Evolutionary conservation across 1,284 basidiomycete species (phyloP).

Genomic region (Violaceomyces palustris): DNA sequence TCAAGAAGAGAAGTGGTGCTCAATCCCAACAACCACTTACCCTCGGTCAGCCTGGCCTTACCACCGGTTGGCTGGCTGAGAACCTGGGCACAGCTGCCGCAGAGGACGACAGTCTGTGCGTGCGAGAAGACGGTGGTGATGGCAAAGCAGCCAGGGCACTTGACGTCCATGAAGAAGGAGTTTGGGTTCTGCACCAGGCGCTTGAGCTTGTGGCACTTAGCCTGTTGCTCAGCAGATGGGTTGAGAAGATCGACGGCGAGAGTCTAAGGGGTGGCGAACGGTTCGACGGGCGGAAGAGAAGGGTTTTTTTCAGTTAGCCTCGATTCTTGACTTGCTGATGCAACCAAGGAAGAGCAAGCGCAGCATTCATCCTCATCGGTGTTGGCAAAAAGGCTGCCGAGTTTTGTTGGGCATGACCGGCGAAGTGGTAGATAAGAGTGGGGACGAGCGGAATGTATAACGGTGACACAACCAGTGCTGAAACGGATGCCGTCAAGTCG

Average conservation of each 20-base stretch:
- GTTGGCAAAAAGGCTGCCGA: too few species aligned
- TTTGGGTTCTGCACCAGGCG: constrained; percentile 81
- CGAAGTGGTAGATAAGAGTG: too few species aligned
- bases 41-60: constrained; percentile 96
- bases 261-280: constrained; percentile 65
- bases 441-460: too few species aligned
- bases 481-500: too few species aligned
- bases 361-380: too few species aligned
- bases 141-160: constrained; percentile 93
- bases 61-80: constrained; percentile 98
- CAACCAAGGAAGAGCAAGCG: too few species aligned
- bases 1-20: background rate
- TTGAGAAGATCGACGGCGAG: constrained; percentile 98
- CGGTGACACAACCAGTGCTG: too few species aligned
- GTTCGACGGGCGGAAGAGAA: too few species aligned
- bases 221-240: constrained; percentile 78
- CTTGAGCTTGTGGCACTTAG: constrained; percentile 84
- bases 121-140: constrained; percentile 95
- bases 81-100: constrained; percentile 87
- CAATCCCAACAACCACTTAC: constrained; percentile 59
- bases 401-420: too few species aligned
- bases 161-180: constrained; percentile 98
- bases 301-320: too few species aligned
- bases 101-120: constrained; percentile 86
- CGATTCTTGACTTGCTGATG: too few species aligned